These are phyloP conservation scores for Prototheca wickerhamii DNA, from an alignment of 163 green algal species.

Conservation along the genomic window DNA sequence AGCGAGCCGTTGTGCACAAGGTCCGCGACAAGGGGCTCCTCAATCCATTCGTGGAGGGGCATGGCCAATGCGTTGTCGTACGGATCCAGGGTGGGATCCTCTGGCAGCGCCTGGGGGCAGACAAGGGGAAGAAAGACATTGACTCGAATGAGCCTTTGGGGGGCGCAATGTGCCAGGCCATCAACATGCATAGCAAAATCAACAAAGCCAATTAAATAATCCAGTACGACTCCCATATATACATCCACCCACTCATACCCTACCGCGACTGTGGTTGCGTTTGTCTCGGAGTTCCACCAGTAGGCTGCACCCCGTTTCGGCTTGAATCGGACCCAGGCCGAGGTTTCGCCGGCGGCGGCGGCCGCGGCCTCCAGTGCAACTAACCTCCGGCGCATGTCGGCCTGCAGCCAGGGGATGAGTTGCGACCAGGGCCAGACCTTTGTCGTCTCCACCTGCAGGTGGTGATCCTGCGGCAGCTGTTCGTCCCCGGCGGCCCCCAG, in stretches of 20 bases:
- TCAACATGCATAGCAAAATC: too few relatives aligned
- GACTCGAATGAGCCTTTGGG: too few relatives aligned
- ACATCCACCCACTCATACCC: too few relatives aligned
- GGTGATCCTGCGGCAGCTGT: slow-evolving; percentile 3
- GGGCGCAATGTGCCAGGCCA: too few relatives aligned
- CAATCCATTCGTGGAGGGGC: slow-evolving; percentile 71
- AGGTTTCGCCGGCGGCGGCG: not conserved
- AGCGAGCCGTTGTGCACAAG: slow-evolving; percentile 56
- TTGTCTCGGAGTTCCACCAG: slow-evolving; percentile 19
- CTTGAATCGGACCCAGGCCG: slow-evolving; percentile 1
- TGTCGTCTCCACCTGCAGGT: slow-evolving; percentile 39
- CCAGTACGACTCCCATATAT: too few relatives aligned
- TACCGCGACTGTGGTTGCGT: slow-evolving; percentile 12
- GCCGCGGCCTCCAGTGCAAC: not conserved
- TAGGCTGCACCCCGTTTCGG: slow-evolving; percentile 15
- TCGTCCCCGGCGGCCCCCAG: slow-evolving; percentile 9
- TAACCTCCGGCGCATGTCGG: slow-evolving; percentile 44
- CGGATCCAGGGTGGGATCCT: slow-evolving; percentile 42
- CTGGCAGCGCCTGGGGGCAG: slow-evolving; percentile 2
- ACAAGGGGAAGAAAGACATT: not conserved
- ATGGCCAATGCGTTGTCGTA: slow-evolving; percentile 76
- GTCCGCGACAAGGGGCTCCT: slow-evolving; percentile 63
- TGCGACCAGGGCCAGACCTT: slow-evolving; percentile 92
- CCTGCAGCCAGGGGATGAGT: slow-evolving; percentile 68
- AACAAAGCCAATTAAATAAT: too few relatives aligned